phyloP scores from a whole-genome alignment of 2,329 filamentous ascomycete genomes.

The Pseudogymnoascus sp. region DNA sequence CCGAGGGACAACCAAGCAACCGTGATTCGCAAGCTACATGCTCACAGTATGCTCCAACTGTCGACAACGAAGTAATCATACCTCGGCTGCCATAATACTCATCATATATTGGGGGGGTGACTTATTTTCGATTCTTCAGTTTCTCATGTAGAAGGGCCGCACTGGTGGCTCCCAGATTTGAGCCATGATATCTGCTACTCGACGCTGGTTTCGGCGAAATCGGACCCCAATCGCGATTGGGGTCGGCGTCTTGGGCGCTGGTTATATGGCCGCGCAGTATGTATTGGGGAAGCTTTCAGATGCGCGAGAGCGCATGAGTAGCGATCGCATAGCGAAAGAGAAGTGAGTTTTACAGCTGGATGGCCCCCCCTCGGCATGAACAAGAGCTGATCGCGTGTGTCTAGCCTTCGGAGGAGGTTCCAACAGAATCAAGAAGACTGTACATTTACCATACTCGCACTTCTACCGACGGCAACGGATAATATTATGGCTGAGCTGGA shows the following conservation, averaged over 20 bases:
- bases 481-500: conserved; percentile 82
- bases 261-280: conserved; percentile 91
- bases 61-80: not conserved
- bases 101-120: not conserved
- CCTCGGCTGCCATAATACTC: not conserved
- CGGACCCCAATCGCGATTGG: conserved; percentile 83
- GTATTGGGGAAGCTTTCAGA: conserved; percentile 84
- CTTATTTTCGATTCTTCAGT: not conserved
- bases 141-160: conserved; percentile 7
- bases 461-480: conserved; percentile 83
- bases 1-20: conserved; percentile 7
- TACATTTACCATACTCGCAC: conserved; percentile 92
- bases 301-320: conserved; percentile 91
- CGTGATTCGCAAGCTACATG: conserved; percentile 1
- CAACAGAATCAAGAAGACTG: conserved; percentile 99
- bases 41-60: not conserved
- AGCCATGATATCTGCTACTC: conserved; percentile 60
- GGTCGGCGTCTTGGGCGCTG: conserved; percentile 76
- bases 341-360: conserved; percentile 54
- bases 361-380: not conserved
- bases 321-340: conserved; percentile 90
- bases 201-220: conserved; percentile 89
- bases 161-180: conserved; percentile 8
- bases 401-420: conserved; percentile 84
- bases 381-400: conserved; percentile 14